phyloP scores from a whole-genome alignment of 495 filamentous ascomycete genomes.

The Sporormia fimetaria region DNA sequence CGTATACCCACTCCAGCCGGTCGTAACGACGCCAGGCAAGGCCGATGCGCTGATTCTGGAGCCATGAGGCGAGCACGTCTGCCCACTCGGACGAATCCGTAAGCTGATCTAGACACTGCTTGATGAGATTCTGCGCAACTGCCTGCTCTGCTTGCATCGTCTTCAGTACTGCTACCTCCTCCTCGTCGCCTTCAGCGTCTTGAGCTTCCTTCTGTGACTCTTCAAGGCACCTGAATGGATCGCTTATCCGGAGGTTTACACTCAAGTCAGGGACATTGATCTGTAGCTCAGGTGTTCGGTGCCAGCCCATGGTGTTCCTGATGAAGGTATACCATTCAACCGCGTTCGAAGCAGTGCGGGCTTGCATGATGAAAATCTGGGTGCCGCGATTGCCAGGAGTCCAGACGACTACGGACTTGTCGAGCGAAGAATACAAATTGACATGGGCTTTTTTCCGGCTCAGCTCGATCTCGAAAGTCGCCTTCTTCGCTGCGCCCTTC shows the following conservation, averaged over 20 bases:
- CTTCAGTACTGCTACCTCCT: slow-evolving; percentile 38
- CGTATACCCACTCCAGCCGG: slow-evolving; percentile 63
- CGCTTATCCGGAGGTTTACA: slow-evolving; percentile 49
- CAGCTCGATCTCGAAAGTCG: slow-evolving; percentile 47
- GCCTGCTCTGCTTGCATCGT: slow-evolving; percentile 41
- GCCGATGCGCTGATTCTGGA: slow-evolving; percentile 51
- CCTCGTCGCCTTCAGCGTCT: slow-evolving; percentile 32
- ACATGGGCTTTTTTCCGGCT: slow-evolving; percentile 44
- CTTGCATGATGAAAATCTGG: slow-evolving; percentile 55
- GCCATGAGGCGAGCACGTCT: slow-evolving; percentile 51
- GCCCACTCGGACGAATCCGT: slow-evolving; percentile 49
- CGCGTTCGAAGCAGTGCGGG: slow-evolving; percentile 51
- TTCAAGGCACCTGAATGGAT: slow-evolving; percentile 52
- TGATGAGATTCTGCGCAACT: slow-evolving; percentile 46
- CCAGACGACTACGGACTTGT: slow-evolving; percentile 65
- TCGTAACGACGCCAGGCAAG: slow-evolving; percentile 70
- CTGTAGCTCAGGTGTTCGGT: slow-evolving; percentile 45
- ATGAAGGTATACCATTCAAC: slow-evolving; percentile 72
- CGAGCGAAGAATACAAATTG: slow-evolving; percentile 59
- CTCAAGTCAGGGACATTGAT: slow-evolving; percentile 58
- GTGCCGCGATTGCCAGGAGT: slow-evolving; percentile 44
- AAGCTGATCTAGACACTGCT: slow-evolving; percentile 49
- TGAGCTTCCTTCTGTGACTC: slow-evolving; percentile 31
- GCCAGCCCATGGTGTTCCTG: slow-evolving; percentile 48
- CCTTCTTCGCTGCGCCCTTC: slow-evolving; percentile 38